A percentile compares a stretch with the other conserved stretches of the same genome.
Evolutionary conservation across 2,329 filamentous ascomycete genomes (phyloP).

Genomic region (Parasarocladium wereldwijsianum): DNA sequence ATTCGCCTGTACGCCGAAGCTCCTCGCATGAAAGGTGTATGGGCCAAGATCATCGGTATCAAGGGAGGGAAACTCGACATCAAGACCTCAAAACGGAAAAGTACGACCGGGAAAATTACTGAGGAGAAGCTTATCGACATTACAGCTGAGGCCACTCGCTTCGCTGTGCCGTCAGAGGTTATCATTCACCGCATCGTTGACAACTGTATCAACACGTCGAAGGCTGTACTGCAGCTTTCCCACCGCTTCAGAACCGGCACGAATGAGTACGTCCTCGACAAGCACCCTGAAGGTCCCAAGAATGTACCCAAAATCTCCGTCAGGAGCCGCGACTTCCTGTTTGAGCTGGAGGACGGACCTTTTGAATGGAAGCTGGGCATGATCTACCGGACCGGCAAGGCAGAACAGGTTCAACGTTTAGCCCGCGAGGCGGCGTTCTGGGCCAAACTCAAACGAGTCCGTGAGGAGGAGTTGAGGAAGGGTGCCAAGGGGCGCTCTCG

Average conservation of each 20-base stretch:
- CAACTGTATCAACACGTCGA: conserved; percentile 76
- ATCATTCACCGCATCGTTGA: conserved; percentile 85
- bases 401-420: conserved; percentile 80
- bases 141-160: conserved; percentile 67
- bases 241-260: conserved; percentile 81
- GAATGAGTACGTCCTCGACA: conserved; percentile 77
- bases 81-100: conserved; percentile 59
- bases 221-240: conserved; percentile 80
- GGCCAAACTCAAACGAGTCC: conserved; percentile 73
- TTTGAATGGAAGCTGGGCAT: conserved; percentile 96
- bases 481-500: conserved; percentile 39
- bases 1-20: conserved; percentile 78
- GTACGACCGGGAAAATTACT: conserved; percentile 37
- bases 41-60: conserved; percentile 75
- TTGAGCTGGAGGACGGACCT: conserved; percentile 88
- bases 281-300: conserved; percentile 75
- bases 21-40: conserved; percentile 67
- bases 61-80: conserved; percentile 71
- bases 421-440: conserved; percentile 83
- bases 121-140: conserved; percentile 78
- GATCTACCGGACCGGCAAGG: conserved; percentile 78
- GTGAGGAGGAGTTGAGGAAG: conserved; percentile 49
- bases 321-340: conserved; percentile 65
- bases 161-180: conserved; percentile 84
- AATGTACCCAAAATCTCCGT: conserved; percentile 74